phyloP scores from a whole-genome alignment of 2,329 filamentous ascomycete species.

The Fusarium decemcellulare region DNA sequence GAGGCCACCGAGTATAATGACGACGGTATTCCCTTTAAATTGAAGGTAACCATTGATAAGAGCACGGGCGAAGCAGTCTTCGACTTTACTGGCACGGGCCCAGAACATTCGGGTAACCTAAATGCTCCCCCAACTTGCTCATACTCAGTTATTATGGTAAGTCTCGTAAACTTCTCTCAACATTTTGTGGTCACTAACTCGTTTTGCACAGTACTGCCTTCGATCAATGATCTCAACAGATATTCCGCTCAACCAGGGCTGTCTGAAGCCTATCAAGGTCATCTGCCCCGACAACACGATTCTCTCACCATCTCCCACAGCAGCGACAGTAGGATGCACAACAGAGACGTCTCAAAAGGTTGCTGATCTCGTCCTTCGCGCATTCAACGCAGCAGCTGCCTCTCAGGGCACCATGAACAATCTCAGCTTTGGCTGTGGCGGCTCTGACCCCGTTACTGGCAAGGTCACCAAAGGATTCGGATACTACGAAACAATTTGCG shows the following conservation, averaged over 20 bases:
- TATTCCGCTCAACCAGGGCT: constrained; percentile 63
- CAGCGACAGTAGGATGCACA: constrained; percentile 52
- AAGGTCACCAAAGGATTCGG: constrained; percentile 50
- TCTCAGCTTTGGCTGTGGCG: constrained; percentile 81
- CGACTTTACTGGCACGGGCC: constrained; percentile 51
- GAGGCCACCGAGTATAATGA: constrained; percentile 87
- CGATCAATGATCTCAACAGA: constrained; percentile 51
- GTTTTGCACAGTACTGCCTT: constrained; percentile 44
- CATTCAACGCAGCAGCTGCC: constrained; percentile 81
- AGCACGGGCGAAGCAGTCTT: constrained; percentile 83
- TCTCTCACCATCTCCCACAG: constrained; percentile 51
- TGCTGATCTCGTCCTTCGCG: constrained; percentile 79
- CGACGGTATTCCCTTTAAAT: constrained; percentile 82
- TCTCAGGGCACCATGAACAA: constrained; percentile 87
- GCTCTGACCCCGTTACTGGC: constrained; percentile 44
- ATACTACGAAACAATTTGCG: constrained; percentile 55
- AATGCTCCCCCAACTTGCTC: constrained; percentile 48
- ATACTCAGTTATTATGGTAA: constrained; percentile 49
- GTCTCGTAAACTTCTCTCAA: no score
- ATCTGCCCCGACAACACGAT: constrained; percentile 49
- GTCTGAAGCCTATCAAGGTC: constrained; percentile 55
- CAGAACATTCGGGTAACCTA: constrained; percentile 49
- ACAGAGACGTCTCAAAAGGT: constrained; percentile 54
- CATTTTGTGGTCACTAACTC: constrained; percentile 9
- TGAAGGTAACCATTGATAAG: constrained; percentile 82